Base-by-base conservation (phyloP, 192 early-diverging fungal genomes). In the Coemansia aciculifera region DNA sequence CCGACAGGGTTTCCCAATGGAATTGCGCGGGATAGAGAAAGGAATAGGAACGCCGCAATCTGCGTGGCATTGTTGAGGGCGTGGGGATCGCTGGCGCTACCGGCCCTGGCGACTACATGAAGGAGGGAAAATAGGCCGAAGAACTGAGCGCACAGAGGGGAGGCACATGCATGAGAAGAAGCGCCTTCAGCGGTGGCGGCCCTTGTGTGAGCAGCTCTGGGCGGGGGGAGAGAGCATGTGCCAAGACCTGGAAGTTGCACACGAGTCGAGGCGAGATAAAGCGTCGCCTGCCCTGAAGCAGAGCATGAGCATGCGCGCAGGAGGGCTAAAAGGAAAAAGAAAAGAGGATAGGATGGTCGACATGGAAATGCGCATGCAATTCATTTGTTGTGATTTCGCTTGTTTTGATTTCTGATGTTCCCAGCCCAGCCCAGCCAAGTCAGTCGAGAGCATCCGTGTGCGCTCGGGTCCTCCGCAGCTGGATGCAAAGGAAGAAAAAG, bases 311-410 rank as follows among this genome's bases (percentile, higher is more conserved):
- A n/a, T n/a, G n/a, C n/a, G n/a, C 19, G 46, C 46, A 48, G 46
- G 46, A 19, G 46, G n/a, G n/a, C n/a, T n/a, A n/a, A n/a, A n/a
- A 6, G 2, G 9, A 7, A 48, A 46, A 19, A 19, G 5, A 46
- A 8, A 23, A 27, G 10, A 27, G 11, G 3, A 15, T 12, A 15
- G n/a, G 11, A 24, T 5, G 24, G 24, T 54, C 11, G 27, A 15
- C 27, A 54, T 29, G 51, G 51, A 54, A 54, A 54, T 54, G 51
- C 51, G 31, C 51, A 54, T 54, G 27, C 51, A 31, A 31, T 54
- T 54, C 51, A 54, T 54, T 54, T 54, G 51, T 54, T 54, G 29
- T 54, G 51, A 29, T 54, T 54, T 54, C 24, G 51, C 9, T 54
- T 54, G 51, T 54, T 54, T 24, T 54, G 51, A 54, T 54, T 54